Base-by-base conservation (phyloP, 257 asterid genomes). In the Osmanthus fragrans region DNA sequence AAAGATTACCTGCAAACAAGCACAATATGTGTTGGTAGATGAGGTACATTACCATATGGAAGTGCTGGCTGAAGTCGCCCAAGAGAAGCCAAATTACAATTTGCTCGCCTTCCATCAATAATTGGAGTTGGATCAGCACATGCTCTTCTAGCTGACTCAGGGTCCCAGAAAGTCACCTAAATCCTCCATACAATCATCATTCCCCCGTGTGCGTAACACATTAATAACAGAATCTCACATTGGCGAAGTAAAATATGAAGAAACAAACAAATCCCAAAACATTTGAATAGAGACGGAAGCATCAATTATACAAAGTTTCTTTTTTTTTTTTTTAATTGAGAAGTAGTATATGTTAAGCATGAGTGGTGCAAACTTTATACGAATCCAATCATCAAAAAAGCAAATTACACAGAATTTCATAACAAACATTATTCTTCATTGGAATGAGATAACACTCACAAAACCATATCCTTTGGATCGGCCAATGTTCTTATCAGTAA, bases 381-480 rank as follows among this genome's bases (percentile, higher is more conserved):
- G 15, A 80, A 40, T 67, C 71, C 47, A 73, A 65, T 15, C 60
- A 51, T 56, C 39, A 67, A 68, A 69, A n/a, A 58, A 30, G 65
- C 36, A 70, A 27, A 29, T 54, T 33, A 39, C 27, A 72, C 51
- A 64, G 3, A 33, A 80, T 72, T 19, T 0, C 63, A 58, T 34
- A 76, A 27, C 47, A 42, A 69, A 32, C 75, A 42, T 34, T 5
- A 19, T 49, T 21, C 74, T 37, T 58, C 49, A 80, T 72, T 37
- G 58, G 21, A 33, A 83, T 37, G 83, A 83, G 73, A 80, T 80
- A 74, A 67, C 32, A 86, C 99, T 93, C 88, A 95, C 99, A 82
- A 95, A 95, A 68, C 99, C 99, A 49, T 93, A 95, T 90, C 99
- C 99, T 82, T 95, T 95, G 90, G 99, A 95, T 84, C 99, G 94